Conservation (phyloP, 2,329 filamentous ascomycete species). For the Talaromyces albobiverticillius region DNA sequence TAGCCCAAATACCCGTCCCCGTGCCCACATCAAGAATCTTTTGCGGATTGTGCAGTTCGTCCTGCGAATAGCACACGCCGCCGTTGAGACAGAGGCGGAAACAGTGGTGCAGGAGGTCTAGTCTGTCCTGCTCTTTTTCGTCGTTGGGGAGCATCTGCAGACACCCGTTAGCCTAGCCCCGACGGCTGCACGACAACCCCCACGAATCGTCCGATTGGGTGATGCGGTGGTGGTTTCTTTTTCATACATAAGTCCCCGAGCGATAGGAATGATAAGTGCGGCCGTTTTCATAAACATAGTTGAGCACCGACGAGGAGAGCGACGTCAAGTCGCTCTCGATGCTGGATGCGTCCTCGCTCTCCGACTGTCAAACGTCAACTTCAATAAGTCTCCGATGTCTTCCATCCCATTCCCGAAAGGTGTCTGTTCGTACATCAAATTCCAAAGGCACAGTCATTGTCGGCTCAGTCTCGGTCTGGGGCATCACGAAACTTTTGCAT, state of each 20-base stretch:
- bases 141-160: slow-evolving; percentile 21
- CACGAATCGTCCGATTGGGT: too few relatives aligned
- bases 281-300: slow-evolving; percentile 30
- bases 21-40: slow-evolving; percentile 16
- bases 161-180: not conserved
- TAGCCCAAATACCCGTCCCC: slow-evolving; percentile 16
- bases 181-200: too few relatives aligned
- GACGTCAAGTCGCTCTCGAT: slow-evolving; percentile 21
- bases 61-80: slow-evolving; percentile 29
- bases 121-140: slow-evolving; percentile 19
- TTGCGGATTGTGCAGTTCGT: slow-evolving; percentile 7
- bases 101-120: slow-evolving; percentile 27
- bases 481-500: too few relatives aligned
- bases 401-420: too few relatives aligned
- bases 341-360: slow-evolving; percentile 15
- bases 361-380: slow-evolving; percentile 3
- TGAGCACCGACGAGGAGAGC: slow-evolving; percentile 18
- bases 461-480: too few relatives aligned
- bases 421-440: slow-evolving; percentile 9
- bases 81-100: slow-evolving; percentile 49
- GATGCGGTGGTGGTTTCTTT: too few relatives aligned
- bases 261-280: slow-evolving; percentile 32
- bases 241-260: slow-evolving; percentile 2
- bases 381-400: not conserved
- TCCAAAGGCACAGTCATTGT: too few relatives aligned